Evolutionary conservation across 805 yeast genomes (phyloP), one percentile per base, ranked within the genome.

Genomic region (Naumovozyma castellii): DNA sequence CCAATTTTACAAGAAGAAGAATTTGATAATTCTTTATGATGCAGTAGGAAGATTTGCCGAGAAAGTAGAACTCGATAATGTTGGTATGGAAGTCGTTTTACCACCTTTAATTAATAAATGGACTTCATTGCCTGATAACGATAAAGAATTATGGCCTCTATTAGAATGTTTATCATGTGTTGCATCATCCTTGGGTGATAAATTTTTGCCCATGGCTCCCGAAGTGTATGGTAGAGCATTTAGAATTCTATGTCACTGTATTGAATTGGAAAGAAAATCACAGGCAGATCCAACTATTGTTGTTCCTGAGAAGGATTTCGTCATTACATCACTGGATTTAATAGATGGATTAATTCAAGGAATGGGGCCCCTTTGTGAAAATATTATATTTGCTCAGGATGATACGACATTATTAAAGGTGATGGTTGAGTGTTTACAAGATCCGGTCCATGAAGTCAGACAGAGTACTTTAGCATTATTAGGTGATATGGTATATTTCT

Each of bases 311-410:
- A 84, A 81, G 54, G 97, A 88, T 59, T 87, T 88, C 51, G 72
- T 85, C 43, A 86, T 90, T 27, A 85, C 97, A 1, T 76, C 96
- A 1, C 59, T 92, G 31, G 98, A 92, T 56, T 69, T 92, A 51
- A 72, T 92, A 22, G 97, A 90, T 60, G 98, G 98, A 3, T 65
- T 92, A 40, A 80, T 87, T 17, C 97, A 90, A 64, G 97, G 97
- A 1, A 69, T 92, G 41, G 84, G 83, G 12, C 59, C 66, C 5
- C 78, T 78, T 45, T 68, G 78, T 22, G 74, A 69, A 8, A 80
- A 74, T 32, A 54, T 61, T 14, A 38, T 61, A 14, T 59, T 61
- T 41, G 46, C 55, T 20, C 43, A 54, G 1, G 46, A 45, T 19
- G 66, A 64, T 22, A 56, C 56, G 2, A 57, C 69, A 25, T 54